Evolutionary conservation across 345 rosid species (phyloP), one percentile per base, ranked within the genome.

Genomic region (Pugionium dolabratum): DNA sequence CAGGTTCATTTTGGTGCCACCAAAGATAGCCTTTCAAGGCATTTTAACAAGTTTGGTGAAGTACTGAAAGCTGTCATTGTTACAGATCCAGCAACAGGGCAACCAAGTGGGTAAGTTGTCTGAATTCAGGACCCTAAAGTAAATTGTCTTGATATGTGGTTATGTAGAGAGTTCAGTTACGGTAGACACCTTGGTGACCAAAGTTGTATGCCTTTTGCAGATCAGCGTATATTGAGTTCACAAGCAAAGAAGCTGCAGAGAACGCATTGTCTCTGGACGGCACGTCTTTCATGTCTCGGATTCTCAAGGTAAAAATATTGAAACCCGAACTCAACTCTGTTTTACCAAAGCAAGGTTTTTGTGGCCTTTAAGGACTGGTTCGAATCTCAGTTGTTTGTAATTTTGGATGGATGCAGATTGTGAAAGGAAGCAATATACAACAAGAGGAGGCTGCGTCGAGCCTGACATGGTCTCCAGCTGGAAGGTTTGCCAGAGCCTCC

Each of bases 1-100:
- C 85, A 95, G 99, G 99, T 95, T 78, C 93, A 95, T 80, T 85
- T 86, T 80, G 96, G 85, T 75, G 98, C 99, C 34, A 87, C 97
- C 50, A 89, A 86, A 84, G 97, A 91, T 62, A 83, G 85, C 69
- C 89, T 91, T 74, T 91, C 96, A 36, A 83, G 90, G 65, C 96
- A 91, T 74, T 91, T 95, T 64, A 91, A 85, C 44, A 95, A 86
- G 86, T 89, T 78, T 66, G 99, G 99, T 2, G 94, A 91, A 71
- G 91, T 95, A 35, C 81, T 91, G 7, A 89, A 95, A 79, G 99
- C 90, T 59, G 73, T 86, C 73, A 87, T 91, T 55, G 78, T 89
- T 44, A 86, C 89, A 47, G 99, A 95, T 75, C 89, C 91, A 36
- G 82, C 93, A 31, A 91, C 98, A 18, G 94, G 97, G 61, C 95